Base-by-base conservation (phyloP, 345 rosid genomes). In the Bruguiera sexangula region DNA sequence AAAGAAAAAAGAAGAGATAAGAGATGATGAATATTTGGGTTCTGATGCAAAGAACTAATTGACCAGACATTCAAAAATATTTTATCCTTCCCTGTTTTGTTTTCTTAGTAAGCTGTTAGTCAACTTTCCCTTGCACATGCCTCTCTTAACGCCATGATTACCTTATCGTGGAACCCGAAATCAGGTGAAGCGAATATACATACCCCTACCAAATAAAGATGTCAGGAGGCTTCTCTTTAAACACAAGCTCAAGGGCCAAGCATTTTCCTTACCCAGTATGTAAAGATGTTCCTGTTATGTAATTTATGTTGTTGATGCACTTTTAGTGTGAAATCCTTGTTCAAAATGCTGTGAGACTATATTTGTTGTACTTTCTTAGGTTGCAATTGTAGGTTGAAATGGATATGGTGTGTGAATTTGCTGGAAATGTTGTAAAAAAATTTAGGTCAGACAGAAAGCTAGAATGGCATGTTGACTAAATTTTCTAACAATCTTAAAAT, bases 111-210 rank as follows among this genome's bases (percentile, higher is more conserved):
- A 43, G 50, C 50, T 11, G 50, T 43, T 43, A 3, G 18, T 13
- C 29, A 69, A 34, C n/a, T 32, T 71, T 51, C 34, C 22, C 53
- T 70, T 46, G 22, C 59, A 43, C 9, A 31, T 51, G 1, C 31
- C 50, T 22, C 60, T 27, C 1, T 76, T 29, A 56, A 67, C 51
- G 72, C 20, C 52, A 62, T 60, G 46, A 62, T 60, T 18, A 54
- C 50, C 43, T 68, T 68, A 37, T 62, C 54, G 21, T 74, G 65
- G 62, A 51, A 69, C 21, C 46, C 37, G 61, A 65, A 74, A 70
- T 70, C 81, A 94, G 98, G 98, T 91, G 21, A 94, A 94, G 86
- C 87, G 95, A 85, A 94, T 94, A 73, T 91, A 94, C 70, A 79
- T 94, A 61, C 97, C 98, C 4, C 73, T 94, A 34, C 98, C 98